A percentile compares a stretch with the other conserved stretches of the same genome.
These are phyloP conservation scores for Dothideomycetes sp. DNA, from an alignment of 2,329 filamentous ascomycete genomes.

Conservation along the genomic window DNA sequence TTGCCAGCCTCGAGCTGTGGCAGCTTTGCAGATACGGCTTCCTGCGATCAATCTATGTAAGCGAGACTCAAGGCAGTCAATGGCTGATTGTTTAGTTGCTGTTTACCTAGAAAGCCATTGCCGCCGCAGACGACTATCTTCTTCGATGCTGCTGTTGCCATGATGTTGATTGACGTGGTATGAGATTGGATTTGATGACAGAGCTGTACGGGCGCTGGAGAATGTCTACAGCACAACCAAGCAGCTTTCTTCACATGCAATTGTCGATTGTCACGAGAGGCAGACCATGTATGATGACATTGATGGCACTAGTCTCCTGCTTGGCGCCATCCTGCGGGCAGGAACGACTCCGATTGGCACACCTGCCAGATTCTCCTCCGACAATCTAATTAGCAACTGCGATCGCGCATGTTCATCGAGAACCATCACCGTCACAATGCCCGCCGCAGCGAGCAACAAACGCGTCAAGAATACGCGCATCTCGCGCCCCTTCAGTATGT, in stretches of 20 bases:
- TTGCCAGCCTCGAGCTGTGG: conserved; percentile 76
- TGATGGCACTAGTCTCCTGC: background rate
- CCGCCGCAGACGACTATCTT: conserved; percentile 86
- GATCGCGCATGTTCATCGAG: background rate
- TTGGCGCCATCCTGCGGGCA: conserved; percentile 5
- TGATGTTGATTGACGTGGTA: conserved; percentile 5
- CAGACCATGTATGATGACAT: conserved; percentile 8
- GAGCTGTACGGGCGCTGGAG: no score
- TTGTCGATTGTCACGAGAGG: background rate
- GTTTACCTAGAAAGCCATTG: conserved; percentile 73
- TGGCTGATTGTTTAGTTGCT: no score
- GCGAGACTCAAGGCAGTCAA: no score
- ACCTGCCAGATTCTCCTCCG: background rate
- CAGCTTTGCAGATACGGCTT: conserved; percentile 81
- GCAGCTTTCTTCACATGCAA: conserved; percentile 12
- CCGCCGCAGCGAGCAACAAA: conserved; percentile 26
- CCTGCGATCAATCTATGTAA: conserved; percentile 32
- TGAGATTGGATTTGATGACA: no score
- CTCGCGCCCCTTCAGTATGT: conserved; percentile 24
- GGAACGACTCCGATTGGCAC: conserved; percentile 5
- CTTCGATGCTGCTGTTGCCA: conserved; percentile 51
- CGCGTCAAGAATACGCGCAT: conserved; percentile 27
- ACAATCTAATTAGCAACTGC: background rate
- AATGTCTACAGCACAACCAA: no score
- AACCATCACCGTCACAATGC: conserved; percentile 20